Base-by-base conservation (phyloP, 2,329 filamentous ascomycete species). In the Ilyonectria robusta region DNA sequence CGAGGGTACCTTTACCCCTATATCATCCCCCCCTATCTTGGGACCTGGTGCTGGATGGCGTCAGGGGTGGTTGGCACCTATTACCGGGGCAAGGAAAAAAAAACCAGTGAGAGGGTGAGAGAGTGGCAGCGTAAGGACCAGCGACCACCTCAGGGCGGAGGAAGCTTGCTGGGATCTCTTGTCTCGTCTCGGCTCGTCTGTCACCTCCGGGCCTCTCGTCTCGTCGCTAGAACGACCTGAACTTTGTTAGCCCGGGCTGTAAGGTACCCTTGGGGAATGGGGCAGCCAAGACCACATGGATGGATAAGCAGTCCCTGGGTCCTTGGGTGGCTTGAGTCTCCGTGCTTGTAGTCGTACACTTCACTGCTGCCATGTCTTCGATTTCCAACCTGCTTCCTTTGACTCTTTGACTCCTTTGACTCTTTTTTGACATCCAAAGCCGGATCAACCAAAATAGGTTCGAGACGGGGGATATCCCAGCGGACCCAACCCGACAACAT, bases 401-500 rank as follows among this genome's bases (percentile, higher is more conserved):
- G 29, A 23, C 10, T 50, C 50, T 46, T 46, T 46, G 33, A 56
- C 44, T 50, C 21, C 21, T 31, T 40, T 55, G 42, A 35, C 29
- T 53, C 29, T 56, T 33, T 31, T 21, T 46, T 46, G 44, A 59
- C 57, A 29, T 59, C 26, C 42, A 23, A 19, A 51, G 23, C 57
- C 66, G 66, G 65, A 67, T 47, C 37, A 62, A 68, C 67, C 51
- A 47, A 63, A 53, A 55, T 62, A 37, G 54, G 37, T 51, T 58
- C 62, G 67, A 68, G 57, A 73, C 73, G 71, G 71, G 72, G 72
- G 67, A 65, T 48, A 74, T 75, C 72, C 72, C 69, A 73, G 73
- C 68, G 69, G 66, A 67, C 58, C 51, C 70, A 63, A 62, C 51
- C 66, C 70, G 62, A 71, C 57, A 59, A 58, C 71, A 68, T 73